A percentile compares a stretch with the other conserved stretches of the same genome.
These are phyloP conservation scores for Combretum micranthum DNA, from an alignment of 345 rosid genomes.

Conservation along the genomic window DNA sequence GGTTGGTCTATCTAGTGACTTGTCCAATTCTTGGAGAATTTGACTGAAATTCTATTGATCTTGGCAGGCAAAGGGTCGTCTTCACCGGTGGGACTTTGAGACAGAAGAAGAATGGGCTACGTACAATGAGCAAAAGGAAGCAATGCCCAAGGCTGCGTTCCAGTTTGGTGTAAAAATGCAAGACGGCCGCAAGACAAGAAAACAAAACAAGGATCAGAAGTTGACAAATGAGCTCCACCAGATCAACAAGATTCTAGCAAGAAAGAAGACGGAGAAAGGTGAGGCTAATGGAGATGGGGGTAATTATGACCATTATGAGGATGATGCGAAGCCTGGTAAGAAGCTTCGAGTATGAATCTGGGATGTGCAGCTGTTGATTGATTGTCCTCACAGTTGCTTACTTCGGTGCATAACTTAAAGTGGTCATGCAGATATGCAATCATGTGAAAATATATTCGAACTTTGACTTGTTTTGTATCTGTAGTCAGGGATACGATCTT, in stretches of 20 bases:
- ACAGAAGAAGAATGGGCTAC: conserved; percentile 98
- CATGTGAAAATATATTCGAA: too few relatives aligned
- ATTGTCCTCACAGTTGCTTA: too few relatives aligned
- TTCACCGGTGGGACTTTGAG: conserved; percentile 98
- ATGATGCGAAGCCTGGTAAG: conserved; percentile 36
- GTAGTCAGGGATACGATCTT: too few relatives aligned
- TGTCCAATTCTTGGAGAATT: background rate
- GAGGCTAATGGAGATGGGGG: conserved; percentile 35
- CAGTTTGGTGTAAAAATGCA: conserved; percentile 99
- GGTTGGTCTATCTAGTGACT: too few relatives aligned
- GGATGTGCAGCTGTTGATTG: too few relatives aligned
- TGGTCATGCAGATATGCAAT: too few relatives aligned
- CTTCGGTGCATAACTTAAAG: too few relatives aligned
- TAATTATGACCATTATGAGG: conserved; percentile 27
- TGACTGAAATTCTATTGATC: background rate
- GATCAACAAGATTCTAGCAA: conserved; percentile 84
- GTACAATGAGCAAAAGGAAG: conserved; percentile 97
- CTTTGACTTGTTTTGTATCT: too few relatives aligned
- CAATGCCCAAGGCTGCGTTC: conserved; percentile 98
- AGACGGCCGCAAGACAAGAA: conserved; percentile 90
- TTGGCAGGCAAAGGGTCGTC: conserved; percentile 88
- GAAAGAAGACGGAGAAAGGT: conserved; percentile 81
- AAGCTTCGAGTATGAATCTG: conserved; percentile 38
- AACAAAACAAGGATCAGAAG: conserved; percentile 96
- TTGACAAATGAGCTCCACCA: conserved; percentile 80